Conservation (phyloP, 1,139 yeast species). For the Diutina mesorugosa region DNA sequence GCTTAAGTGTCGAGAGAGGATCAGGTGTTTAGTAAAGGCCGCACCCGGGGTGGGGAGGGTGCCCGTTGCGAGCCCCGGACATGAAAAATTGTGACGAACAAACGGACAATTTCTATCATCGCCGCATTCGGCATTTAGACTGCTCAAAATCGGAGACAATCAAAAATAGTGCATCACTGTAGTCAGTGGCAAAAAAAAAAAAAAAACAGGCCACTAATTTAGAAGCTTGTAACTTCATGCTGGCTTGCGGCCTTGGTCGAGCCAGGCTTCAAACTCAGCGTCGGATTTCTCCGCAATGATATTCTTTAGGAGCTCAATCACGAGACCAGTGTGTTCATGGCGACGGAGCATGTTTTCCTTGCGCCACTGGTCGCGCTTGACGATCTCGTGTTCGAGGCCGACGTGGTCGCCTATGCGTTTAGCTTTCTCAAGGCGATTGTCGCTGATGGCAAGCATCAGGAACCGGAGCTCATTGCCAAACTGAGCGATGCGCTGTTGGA, state of each 20-base stretch:
- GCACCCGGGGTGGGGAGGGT: background rate
- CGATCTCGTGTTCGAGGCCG: slow-evolving; percentile 15
- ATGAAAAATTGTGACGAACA: no score
- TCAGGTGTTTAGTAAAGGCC: background rate
- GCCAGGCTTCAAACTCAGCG: slow-evolving; percentile 30
- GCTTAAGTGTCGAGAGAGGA: background rate
- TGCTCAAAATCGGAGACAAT: no score
- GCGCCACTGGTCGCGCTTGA: slow-evolving; percentile 25
- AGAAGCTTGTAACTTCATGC: background rate
- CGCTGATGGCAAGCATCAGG: slow-evolving; percentile 44
- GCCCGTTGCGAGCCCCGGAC: no score
- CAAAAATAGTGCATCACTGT: no score
- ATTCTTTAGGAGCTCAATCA: slow-evolving; percentile 32
- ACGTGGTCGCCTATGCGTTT: slow-evolving; percentile 24
- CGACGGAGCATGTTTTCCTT: slow-evolving; percentile 34
- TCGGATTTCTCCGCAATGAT: slow-evolving; percentile 23
- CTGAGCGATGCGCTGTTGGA: slow-evolving; percentile 31
- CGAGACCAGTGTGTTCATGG: slow-evolving; percentile 43
- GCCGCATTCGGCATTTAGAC: no score
- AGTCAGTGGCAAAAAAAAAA: background rate
- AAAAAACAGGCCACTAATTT: no score
- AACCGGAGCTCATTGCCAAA: slow-evolving; percentile 40
- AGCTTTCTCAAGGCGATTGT: slow-evolving; percentile 32
- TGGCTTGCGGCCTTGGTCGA: slow-evolving; percentile 12
- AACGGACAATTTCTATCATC: no score